phyloP scores from a whole-genome alignment of 495 filamentous ascomycete genomes.

The Trichoderma erinaceum region DNA sequence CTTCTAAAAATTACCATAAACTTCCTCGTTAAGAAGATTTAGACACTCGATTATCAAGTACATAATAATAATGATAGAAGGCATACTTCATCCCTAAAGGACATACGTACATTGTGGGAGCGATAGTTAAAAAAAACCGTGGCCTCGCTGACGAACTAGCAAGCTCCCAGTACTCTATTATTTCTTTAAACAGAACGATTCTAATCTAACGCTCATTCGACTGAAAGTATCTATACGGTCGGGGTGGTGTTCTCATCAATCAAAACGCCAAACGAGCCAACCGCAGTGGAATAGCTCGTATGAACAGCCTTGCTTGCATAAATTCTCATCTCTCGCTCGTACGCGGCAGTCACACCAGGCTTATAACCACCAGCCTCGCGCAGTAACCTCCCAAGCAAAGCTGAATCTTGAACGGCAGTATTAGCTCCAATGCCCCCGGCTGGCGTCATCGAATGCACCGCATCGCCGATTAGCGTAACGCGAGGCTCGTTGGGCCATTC shows the following conservation, averaged over 20 bases:
- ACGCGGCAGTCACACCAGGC: conserved; percentile 41
- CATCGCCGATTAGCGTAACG: conserved; percentile 58
- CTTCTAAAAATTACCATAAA: no score
- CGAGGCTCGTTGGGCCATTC: conserved; percentile 45
- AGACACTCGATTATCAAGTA: no score
- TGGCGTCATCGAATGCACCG: conserved; percentile 57
- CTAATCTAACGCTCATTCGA: not conserved
- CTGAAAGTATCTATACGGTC: conserved; percentile 13
- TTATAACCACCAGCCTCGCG: conserved; percentile 37
- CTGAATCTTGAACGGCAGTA: conserved; percentile 49
- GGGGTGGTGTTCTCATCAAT: conserved; percentile 35
- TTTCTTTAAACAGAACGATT: no score
- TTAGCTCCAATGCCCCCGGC: conserved; percentile 55
- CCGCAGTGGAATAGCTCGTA: conserved; percentile 39
- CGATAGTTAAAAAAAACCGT: no score
- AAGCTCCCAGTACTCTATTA: no score
- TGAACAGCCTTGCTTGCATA: conserved; percentile 46
- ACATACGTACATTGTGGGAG: no score
- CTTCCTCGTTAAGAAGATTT: no score
- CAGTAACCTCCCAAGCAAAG: conserved; percentile 40
- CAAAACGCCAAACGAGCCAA: conserved; percentile 30
- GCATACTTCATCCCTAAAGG: no score
- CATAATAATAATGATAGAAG: no score
- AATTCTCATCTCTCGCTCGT: conserved; percentile 52
- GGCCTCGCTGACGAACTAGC: no score